Evolutionary conservation across 23 red algal genomes (phyloP).

Genomic region (Cyanidium caldarium): DNA sequence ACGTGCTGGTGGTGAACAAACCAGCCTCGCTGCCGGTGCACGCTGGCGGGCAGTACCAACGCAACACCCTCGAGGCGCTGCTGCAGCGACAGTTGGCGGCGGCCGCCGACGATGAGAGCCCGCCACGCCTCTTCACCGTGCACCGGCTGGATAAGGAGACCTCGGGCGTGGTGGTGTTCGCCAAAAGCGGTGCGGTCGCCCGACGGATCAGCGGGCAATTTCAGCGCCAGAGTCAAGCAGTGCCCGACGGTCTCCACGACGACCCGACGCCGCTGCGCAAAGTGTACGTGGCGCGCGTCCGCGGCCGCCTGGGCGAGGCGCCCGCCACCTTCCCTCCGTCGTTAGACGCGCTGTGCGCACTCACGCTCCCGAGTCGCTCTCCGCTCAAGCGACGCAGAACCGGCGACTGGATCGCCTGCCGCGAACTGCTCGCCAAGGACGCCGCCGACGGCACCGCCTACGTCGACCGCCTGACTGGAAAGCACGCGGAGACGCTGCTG

Average conservation of each 20-base stretch:
- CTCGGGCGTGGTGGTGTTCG: conserved; percentile 68
- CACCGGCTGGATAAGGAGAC: conserved; percentile 86
- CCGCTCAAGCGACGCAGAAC: not conserved
- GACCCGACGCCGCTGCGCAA: not conserved
- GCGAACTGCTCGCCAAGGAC: not conserved
- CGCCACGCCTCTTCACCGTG: conserved; percentile 12
- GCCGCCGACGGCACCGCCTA: not conserved
- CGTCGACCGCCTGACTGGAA: not conserved
- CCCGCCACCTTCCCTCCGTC: not conserved
- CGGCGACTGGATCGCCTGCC: not conserved
- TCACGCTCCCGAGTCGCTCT: not conserved
- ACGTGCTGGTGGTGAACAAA: conserved; percentile 19
- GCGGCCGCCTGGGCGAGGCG: not conserved
- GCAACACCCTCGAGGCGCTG: conserved; percentile 1
- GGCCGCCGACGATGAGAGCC: not conserved
- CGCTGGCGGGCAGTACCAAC: conserved; percentile 5
- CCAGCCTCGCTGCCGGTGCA: conserved; percentile 16
- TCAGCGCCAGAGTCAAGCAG: not conserved
- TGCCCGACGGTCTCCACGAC: not conserved
- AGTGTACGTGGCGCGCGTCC: not conserved
- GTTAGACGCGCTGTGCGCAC: not conserved
- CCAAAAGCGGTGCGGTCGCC: conserved; percentile 30
- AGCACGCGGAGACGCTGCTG: conserved; percentile 24
- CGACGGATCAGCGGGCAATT: not conserved
- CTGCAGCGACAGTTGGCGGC: not conserved